These are phyloP conservation scores for Lentinula guzmanii DNA, from an alignment of 768 basidiomycete genomes.

Conservation along the genomic window DNA sequence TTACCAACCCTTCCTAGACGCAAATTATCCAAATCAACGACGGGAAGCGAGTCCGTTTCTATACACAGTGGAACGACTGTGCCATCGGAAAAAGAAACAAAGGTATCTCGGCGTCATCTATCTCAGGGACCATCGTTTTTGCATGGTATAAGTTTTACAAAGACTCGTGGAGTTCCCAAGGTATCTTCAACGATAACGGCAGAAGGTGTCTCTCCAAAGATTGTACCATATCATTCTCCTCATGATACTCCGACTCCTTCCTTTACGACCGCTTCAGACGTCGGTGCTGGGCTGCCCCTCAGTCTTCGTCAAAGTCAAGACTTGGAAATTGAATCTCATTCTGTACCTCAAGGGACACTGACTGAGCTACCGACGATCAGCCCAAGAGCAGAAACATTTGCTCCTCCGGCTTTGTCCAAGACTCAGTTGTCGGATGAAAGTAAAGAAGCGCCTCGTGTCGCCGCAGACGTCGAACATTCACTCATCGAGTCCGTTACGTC, in stretches of 20 bases:
- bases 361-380: not conserved
- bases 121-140: constrained; percentile 9
- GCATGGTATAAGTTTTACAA: constrained; percentile 25
- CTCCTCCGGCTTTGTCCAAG: not conserved
- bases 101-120: not conserved
- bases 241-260: not conserved
- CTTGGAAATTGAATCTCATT: not conserved
- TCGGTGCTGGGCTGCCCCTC: not conserved
- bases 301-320: not conserved
- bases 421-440: not conserved
- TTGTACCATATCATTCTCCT: not conserved
- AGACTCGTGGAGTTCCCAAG: constrained; percentile 12
- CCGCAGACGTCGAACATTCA: not conserved
- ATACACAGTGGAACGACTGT: no score
- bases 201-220: not conserved
- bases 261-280: no score
- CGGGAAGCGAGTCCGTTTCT: no score
- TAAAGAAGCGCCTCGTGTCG: not conserved
- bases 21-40: not conserved
- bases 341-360: no score
- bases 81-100: constrained; percentile 12
- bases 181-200: not conserved
- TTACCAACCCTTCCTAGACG: not conserved
- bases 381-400: not conserved
- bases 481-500: not conserved